Base-by-base conservation (phyloP, 2,329 filamentous ascomycete species). In the Triangularia verruculosa region DNA sequence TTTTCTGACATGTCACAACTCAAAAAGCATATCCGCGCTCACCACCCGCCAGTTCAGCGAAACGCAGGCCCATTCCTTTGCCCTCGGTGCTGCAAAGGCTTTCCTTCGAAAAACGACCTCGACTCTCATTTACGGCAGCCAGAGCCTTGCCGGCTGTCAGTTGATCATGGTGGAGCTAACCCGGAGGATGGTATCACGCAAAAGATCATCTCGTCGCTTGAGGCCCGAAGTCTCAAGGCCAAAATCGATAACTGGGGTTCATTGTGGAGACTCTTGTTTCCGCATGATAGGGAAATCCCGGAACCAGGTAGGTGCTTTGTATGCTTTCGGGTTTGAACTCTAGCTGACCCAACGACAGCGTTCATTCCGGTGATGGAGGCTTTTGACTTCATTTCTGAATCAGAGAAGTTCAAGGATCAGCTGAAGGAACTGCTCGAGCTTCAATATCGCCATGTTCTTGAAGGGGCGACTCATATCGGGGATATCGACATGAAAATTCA, bases 1-100 rank as follows among this genome's bases (percentile, higher is more conserved):
- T 70, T 70, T 66, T 67, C 69, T 28, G 69, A 70, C 57, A 70
- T 70, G 69, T 70, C 69, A 28, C 69, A 70, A 54, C 63, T 70
- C 9, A 70, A 70, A 28, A 70, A 70, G 34, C 69, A 70, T 32
- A 70, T 70, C 32, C 69, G 69, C 25, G 69, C 69, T n/a, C 69
- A 70, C 51, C 69, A 70, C 27, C 69, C 69, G 7, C 69, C 69
- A 1, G 66, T 70, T 6, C 68, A 70, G 59, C 61, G 69, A 28
- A 69, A 67, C 34, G 67, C 69, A 1, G 69, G 69, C 3, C 67
- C 66, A 11, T 70, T 70, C 34, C 64, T 60, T 17, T 70, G 69
- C 54, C 69, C 69, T 6, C 59, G 69, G n/a, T 70, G 69, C 52
- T 65, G 66, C 32, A 64, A 70, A 56, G 69, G 69, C 1, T 70